A percentile compares a stretch with the other conserved stretches of the same genome.
These are phyloP conservation scores for Hansenula sp. DNA, from an alignment of 1,139 yeast genomes.

Conservation along the genomic window DNA sequence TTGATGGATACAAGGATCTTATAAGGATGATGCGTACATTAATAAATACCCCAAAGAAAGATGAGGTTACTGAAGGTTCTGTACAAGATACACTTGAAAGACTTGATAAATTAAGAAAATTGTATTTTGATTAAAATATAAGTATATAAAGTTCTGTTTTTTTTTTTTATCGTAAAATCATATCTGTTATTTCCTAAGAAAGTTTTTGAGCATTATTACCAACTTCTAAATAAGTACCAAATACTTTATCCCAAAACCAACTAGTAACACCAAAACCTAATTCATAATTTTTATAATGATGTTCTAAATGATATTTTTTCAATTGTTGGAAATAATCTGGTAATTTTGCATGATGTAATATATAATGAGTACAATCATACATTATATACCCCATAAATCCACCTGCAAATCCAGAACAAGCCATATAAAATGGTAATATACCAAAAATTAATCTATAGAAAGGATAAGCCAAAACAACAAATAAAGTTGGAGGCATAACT, in stretches of 20 bases:
- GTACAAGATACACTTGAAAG: conserved; percentile 9
- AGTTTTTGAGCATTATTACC: conserved; percentile 17
- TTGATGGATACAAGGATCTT: conserved; percentile 12
- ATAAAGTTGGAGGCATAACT: conserved; percentile 93
- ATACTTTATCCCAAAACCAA: conserved; percentile 89
- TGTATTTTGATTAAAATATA: conserved; percentile 6
- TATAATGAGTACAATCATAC: conserved; percentile 88
- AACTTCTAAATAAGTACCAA: conserved; percentile 59
- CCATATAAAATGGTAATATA: conserved; percentile 53
- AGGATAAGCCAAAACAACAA: conserved; percentile 53
- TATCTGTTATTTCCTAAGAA: not conserved
- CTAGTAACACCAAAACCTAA: conserved; percentile 95
- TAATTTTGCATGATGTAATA: conserved; percentile 79
- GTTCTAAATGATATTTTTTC: conserved; percentile 91
- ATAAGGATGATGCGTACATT: conserved; percentile 6
- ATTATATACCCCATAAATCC: conserved; percentile 89
- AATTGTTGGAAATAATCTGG: conserved; percentile 73
- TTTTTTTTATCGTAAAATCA: not conserved
- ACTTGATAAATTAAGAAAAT: conserved; percentile 12
- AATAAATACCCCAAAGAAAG: not conserved
- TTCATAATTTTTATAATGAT: conserved; percentile 95
- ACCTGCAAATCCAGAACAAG: conserved; percentile 81
- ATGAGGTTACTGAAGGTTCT: not conserved
- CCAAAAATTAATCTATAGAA: conserved; percentile 55
- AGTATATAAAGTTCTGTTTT: not conserved